phyloP scores from a whole-genome alignment of 2,329 filamentous ascomycete genomes.

The Neonectria punicea region DNA sequence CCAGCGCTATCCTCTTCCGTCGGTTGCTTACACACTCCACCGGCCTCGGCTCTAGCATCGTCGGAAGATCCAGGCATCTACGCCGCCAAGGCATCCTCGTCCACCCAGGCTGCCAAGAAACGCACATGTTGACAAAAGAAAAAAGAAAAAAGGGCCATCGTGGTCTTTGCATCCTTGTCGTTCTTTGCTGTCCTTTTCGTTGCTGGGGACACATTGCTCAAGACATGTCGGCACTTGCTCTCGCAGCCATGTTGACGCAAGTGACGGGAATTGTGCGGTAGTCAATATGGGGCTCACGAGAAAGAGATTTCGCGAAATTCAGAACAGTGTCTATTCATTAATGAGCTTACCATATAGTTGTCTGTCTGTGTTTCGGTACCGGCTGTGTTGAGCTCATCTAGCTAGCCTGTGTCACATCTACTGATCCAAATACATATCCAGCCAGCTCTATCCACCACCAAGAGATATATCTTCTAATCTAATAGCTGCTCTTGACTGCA shows the following conservation, averaged over 20 bases:
- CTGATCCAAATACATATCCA: not conserved
- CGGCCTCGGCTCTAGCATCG: not conserved
- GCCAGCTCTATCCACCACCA: not conserved
- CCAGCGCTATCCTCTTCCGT: not conserved
- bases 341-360: not conserved
- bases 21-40: not conserved
- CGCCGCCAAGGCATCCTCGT: slow-evolving; percentile 5
- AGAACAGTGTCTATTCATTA: not conserved
- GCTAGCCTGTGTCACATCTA: not conserved
- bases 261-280: not conserved
- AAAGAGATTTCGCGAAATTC: not conserved
- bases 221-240: not conserved
- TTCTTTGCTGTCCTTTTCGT: not conserved
- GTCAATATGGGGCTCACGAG: not conserved
- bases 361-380: not conserved
- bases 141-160: not conserved
- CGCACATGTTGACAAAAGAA: not conserved
- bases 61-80: not conserved
- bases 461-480: not conserved
- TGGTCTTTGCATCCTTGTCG: not conserved
- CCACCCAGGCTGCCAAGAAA: not conserved
- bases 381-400: not conserved
- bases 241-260: not conserved
- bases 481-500: not conserved
- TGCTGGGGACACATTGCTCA: not conserved